Evolutionary conservation across 1,284 basidiomycete species (phyloP), one percentile per base, ranked within the genome.

Genomic region (Gomphus bonarii): DNA sequence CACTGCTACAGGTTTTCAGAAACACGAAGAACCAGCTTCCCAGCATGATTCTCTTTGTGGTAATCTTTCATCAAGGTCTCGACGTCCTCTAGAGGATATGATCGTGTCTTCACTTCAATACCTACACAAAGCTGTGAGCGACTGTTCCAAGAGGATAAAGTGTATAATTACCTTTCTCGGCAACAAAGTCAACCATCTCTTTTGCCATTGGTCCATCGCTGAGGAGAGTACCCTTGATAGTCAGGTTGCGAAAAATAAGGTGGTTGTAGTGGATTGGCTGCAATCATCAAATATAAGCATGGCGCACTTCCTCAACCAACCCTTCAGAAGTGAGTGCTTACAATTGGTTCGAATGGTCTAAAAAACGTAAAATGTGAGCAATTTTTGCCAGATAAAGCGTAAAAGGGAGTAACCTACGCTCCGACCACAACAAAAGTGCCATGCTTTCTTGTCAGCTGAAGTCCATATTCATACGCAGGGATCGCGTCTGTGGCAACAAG

Each of bases 401-500:
- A 25, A 25, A 44, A 14, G 4, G 14, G 33, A n/a, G 20, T 14
- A 14, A 22, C 55, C 31, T 33, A 25, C 63, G 44, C 30, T 16
- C 55, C 55, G 25, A 57, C 52, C 20, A 46, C 49, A 16, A 65
- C 62, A 30, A 65, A 53, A 3, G 58, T 56, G 3, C 65, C 64
- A 42, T 66, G 65, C 47, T 62, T 61, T 11, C 59, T 58, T 28
- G 61, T 54, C 20, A 66, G 54, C 25, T 53, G 31, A 6, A 62
- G 54, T 12, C 61, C 63, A 54, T 62, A 65, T 9, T 58, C 60
- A 48, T 60, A 59, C n/a, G 62, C 63, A 18, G 60, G 50, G 33
- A 62, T 58, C 3, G 63, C 60, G 49, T 66, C 64, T 3, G 64
- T 64, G 3, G 63, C 60, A 3, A 65, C 57, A 11, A 66, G 57